Percentiles rank a stretch among this genome's conserved stretches.
Evolutionary conservation across 2,329 filamentous ascomycete species (phyloP).

Genomic region (Calonectria leucothoes): DNA sequence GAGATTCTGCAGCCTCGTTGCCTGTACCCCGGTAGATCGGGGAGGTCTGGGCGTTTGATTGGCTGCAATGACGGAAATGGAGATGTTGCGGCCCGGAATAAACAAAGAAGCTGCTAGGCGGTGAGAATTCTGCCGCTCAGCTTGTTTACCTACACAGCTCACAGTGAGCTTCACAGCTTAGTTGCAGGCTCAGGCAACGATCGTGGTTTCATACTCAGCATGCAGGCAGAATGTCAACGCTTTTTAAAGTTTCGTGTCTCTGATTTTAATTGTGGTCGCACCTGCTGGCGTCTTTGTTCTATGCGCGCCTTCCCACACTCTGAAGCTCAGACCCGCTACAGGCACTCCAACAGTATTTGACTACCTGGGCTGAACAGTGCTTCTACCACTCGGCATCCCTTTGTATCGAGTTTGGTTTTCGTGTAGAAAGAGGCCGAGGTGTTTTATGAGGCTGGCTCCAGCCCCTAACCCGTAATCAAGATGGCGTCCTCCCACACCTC

Average conservation of each 20-base stretch:
- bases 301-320: not conserved
- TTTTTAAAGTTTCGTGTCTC: not conserved
- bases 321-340: slow-evolving; percentile 19
- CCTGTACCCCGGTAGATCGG: slow-evolving; percentile 37
- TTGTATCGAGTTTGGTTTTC: not conserved
- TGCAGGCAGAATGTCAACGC: not conserved
- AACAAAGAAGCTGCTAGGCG: slow-evolving; percentile 43
- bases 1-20: slow-evolving; percentile 48
- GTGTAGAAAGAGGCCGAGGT: slow-evolving; percentile 8
- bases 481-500: slow-evolving; percentile 49
- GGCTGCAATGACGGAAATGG: slow-evolving; percentile 32
- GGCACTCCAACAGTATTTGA: slow-evolving; percentile 4
- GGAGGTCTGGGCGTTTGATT: slow-evolving; percentile 38
- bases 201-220: not conserved
- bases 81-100: slow-evolving; percentile 41
- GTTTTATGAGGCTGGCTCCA: not conserved
- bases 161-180: not conserved
- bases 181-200: slow-evolving; percentile 12
- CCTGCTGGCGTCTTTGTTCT: not conserved
- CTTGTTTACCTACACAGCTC: slow-evolving; percentile 25
- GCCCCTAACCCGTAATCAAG: slow-evolving; percentile 21
- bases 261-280: slow-evolving; percentile 3
- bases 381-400: slow-evolving; percentile 1
- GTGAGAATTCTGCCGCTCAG: slow-evolving; percentile 50
- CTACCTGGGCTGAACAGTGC: slow-evolving; percentile 7